A percentile compares a stretch with the other conserved stretches of the same genome.
These are phyloP conservation scores for Yarrowia alimentaria DNA, from an alignment of 805 yeast species.

Conservation along the genomic window DNA sequence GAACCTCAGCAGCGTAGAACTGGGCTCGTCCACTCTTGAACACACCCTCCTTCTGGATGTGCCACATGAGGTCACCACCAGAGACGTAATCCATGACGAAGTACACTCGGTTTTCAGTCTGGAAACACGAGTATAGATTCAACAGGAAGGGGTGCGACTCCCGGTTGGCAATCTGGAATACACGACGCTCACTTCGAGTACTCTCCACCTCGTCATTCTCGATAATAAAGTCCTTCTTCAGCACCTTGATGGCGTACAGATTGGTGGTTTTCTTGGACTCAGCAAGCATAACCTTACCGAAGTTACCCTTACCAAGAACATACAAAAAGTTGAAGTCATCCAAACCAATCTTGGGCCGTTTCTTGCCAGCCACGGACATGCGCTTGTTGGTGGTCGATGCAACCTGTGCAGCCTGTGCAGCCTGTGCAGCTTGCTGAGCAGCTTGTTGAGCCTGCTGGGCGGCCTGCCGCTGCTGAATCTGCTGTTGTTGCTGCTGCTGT, in stretches of 20 bases:
- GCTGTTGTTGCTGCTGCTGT: constrained; percentile 29
- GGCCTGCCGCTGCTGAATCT: constrained; percentile 18
- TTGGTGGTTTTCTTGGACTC: constrained; percentile 80
- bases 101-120: constrained; percentile 94
- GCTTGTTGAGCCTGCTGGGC: constrained; percentile 25
- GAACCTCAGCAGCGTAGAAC: constrained; percentile 95
- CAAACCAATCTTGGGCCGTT: constrained; percentile 57
- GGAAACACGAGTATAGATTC: constrained; percentile 91
- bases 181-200: constrained; percentile 91
- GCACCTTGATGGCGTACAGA: constrained; percentile 91
- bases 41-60: constrained; percentile 80
- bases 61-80: constrained; percentile 99
- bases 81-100: constrained; percentile 98
- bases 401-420: neutral
- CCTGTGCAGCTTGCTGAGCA: constrained; percentile 2
- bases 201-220: constrained; percentile 96
- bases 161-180: constrained; percentile 75
- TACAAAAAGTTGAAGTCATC: constrained; percentile 94
- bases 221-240: constrained; percentile 92
- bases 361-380: neutral
- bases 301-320: constrained; percentile 96
- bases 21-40: constrained; percentile 90
- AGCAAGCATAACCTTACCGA: constrained; percentile 97
- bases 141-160: constrained; percentile 91
- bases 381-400: neutral